These are phyloP conservation scores for Fistulifera solaris DNA, from an alignment of 108 stramenopile genomes.

Conservation along the genomic window DNA sequence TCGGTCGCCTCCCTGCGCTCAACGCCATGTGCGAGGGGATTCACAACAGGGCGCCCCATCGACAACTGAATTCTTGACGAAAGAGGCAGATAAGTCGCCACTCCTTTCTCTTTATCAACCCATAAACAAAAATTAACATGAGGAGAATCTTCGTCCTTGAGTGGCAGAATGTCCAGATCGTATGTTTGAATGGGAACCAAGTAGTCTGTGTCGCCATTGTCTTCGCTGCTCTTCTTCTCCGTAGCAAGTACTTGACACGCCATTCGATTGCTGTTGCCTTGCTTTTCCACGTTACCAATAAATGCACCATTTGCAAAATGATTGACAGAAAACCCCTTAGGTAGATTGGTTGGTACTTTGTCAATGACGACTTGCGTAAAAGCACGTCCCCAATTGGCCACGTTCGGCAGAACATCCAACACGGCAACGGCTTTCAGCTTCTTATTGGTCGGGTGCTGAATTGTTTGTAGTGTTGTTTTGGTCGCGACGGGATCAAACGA, in stretches of 20 bases:
- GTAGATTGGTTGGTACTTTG: slow-evolving; percentile 44
- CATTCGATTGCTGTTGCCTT: slow-evolving; percentile 59
- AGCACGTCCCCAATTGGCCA: slow-evolving; percentile 58
- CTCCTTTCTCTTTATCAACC: slow-evolving; percentile 26
- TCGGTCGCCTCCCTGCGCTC: slow-evolving; percentile 29
- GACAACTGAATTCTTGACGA: slow-evolving; percentile 71
- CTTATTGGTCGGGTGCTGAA: slow-evolving; percentile 50
- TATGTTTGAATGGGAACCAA: slow-evolving; percentile 58
- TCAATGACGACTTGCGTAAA: slow-evolving; percentile 82
- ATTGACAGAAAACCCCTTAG: no score
- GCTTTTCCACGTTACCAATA: slow-evolving; percentile 66
- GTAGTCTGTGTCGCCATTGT: background rate
- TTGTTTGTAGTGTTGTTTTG: slow-evolving; percentile 23
- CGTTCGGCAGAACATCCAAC: slow-evolving; percentile 64
- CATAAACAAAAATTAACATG: slow-evolving; percentile 60
- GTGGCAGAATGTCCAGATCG: slow-evolving; percentile 71
- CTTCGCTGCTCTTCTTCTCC: slow-evolving; percentile 11
- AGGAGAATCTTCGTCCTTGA: slow-evolving; percentile 68
- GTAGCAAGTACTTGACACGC: slow-evolving; percentile 65
- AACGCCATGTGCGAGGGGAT: slow-evolving; percentile 14
- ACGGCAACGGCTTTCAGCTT: slow-evolving; percentile 49
- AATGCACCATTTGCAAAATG: slow-evolving; percentile 23
- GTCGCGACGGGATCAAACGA: slow-evolving; percentile 30
- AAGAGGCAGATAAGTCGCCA: slow-evolving; percentile 51
- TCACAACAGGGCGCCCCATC: slow-evolving; percentile 51